Base-by-base conservation (phyloP, 139 green algal genomes). In the Eudorina sp. region DNA sequence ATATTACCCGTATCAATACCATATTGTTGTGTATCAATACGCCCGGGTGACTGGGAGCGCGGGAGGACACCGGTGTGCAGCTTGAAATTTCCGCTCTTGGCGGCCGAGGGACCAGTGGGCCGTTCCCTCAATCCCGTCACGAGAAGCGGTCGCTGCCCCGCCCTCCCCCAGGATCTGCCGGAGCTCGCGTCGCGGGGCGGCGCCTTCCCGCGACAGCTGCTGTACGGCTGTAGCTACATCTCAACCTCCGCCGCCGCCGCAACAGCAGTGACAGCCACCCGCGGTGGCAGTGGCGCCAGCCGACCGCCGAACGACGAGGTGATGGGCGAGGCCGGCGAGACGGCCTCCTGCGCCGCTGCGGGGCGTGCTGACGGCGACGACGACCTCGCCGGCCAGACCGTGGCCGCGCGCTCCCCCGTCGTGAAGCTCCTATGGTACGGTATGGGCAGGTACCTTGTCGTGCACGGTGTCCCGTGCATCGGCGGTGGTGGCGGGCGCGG, bases 401-500 rank as follows among this genome's bases (percentile, higher is more conserved):
- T 40, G 31, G 58, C 79, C 16, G 77, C 58, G n/a, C n/a, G n/a
- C n/a, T n/a, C n/a, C n/a, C n/a, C n/a, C n/a, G n/a, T n/a, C 3
- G 62, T n/a, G 7, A 78, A 78, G 81, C 64, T 87, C 19, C 18
- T 53, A 0, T 87, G 81, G 81, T 87, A 87, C 64, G 2, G 19
- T 64, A 87, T 87, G 81, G 81, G 60, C 2, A 43, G 31, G 19
- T 75, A 87, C 60, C 45, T 87, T 11, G 81, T 87, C 45, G 45
- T 87, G 29, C 81, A 87, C 25, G 81, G 81, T 0, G 27, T 55
- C 3, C 40, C 60, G 16, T 64, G 21, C 43, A 68, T 40, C 27
- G 29, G 3, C 40, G 18, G 1, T 25, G 40, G 13, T 2, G 18
- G 16, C 74, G 21, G n/a, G n/a, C n/a, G n/a, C n/a, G 73, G 1